Base-by-base conservation (phyloP, 192 early-diverging fungal species). In the Funneliformis mosseae region DNA sequence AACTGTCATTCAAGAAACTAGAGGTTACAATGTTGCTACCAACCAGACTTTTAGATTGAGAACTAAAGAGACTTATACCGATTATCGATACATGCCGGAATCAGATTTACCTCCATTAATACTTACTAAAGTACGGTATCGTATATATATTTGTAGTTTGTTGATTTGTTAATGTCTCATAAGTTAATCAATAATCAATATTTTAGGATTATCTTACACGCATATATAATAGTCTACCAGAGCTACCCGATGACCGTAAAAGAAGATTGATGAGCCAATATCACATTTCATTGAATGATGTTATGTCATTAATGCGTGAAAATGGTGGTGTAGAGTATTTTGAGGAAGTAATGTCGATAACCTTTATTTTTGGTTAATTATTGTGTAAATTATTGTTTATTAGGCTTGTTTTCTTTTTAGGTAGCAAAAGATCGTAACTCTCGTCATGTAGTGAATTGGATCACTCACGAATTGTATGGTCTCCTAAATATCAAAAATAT, bases 71-170 rank as follows among this genome's bases (percentile, higher is more conserved):
- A 86, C 90, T n/a, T 91, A 92, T 5, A 89, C 88, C 1, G 97
- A 98, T 83, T 98, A 98, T 83, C 82, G 86, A 39, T 97, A 94
- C 80, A 95, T 97, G 92, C 93, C 95, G 25, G 96, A 97, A 78
- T 88, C 93, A 1, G 93, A 95, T 80, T 68, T 93, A 63, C 93
- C 93, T 10, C 71, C 86, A 28, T 73, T 94, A 0, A 79, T 86
- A 16, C 71, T 92, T 11, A 75, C 84, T 45, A 50, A 83, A 39
- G 86, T 88, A 66, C 67, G n/a, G 10, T 63, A 77, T 6, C 28
- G 68, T 16, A 14, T 39, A 21, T 45, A 50, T 5, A 6, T 61
- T 14, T 45, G 1, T 1, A 66, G 46, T 23, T 48, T 21, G 11
- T n/a, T 28, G 42, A 6, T 25, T 63, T 73, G 11, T 11, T 38